Conservation (phyloP, 306 rosid species). For the Inga leiocalycina region DNA sequence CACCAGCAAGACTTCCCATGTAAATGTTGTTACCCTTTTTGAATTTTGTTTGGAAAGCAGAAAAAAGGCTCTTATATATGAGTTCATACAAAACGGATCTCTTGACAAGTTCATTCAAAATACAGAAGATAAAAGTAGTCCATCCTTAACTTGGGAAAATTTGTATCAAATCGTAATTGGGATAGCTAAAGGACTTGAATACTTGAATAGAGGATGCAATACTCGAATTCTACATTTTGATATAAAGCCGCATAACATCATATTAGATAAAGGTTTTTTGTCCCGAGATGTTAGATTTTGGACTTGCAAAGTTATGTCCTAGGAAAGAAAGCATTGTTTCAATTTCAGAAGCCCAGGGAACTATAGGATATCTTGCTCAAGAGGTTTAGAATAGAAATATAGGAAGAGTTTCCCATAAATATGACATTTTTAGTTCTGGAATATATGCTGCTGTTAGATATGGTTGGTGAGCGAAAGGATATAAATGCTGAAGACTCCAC, state of each 20-base stretch:
- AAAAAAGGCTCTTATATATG: conserved; percentile 40
- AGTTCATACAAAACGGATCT: conserved; percentile 36
- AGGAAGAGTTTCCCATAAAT: conserved; percentile 30
- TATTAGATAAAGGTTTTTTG: conserved; percentile 33
- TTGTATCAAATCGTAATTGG: conserved; percentile 23
- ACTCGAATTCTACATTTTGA: conserved; percentile 36
- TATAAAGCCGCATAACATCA: conserved; percentile 40
- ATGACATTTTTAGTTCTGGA: conserved; percentile 29
- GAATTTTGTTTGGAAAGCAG: conserved; percentile 29
- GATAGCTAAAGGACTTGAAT: conserved; percentile 37
- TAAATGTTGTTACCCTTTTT: conserved; percentile 44
- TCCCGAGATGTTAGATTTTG: conserved; percentile 38
- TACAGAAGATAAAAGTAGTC: not conserved
- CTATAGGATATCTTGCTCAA: conserved; percentile 21
- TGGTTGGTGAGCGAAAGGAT: conserved; percentile 31
- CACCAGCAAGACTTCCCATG: conserved; percentile 55
- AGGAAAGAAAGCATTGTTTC: conserved; percentile 39
- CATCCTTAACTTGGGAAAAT: conserved; percentile 17
- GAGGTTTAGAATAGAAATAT: conserved; percentile 20
- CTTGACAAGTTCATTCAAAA: conserved; percentile 33
- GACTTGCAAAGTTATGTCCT: conserved; percentile 40
- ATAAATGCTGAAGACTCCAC: not conserved
- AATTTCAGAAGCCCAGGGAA: conserved; percentile 31
- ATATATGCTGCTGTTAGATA: not conserved
- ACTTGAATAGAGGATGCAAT: conserved; percentile 38